These are phyloP conservation scores for Cokeromyces recurvatus DNA, from an alignment of 371 early-diverging fungal species.

Conservation along the genomic window DNA sequence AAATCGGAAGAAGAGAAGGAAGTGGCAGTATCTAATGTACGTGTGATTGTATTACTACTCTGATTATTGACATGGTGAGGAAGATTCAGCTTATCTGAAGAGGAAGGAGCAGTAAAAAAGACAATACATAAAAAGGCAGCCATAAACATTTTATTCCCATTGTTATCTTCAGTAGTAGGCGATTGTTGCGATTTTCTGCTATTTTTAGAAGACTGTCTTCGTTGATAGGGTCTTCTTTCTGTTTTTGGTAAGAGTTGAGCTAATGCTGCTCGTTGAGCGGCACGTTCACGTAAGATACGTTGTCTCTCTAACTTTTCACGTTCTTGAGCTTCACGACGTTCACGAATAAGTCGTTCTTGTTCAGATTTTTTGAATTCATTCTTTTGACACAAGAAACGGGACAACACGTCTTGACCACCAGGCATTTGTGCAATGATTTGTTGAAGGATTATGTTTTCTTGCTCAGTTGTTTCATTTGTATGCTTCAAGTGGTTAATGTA, in stretches of 20 bases:
- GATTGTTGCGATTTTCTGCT: not conserved
- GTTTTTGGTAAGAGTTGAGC: constrained; percentile 25
- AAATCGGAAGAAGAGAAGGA: constrained; percentile 1
- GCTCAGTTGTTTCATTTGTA: constrained; percentile 40
- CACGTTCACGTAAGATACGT: constrained; percentile 20
- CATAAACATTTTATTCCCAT: constrained; percentile 26
- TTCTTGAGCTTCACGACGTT: constrained; percentile 24
- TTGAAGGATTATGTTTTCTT: constrained; percentile 45
- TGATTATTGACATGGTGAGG: not conserved
- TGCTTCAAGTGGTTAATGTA: constrained; percentile 72
- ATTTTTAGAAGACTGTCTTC: constrained; percentile 10
- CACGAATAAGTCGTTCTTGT: constrained; percentile 14
- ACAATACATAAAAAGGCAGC: constrained; percentile 40
- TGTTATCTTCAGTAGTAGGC: constrained; percentile 1
- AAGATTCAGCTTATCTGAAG: not conserved
- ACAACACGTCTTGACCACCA: constrained; percentile 40
- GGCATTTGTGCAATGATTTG: constrained; percentile 48
- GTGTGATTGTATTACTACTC: not conserved
- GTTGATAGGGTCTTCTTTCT: constrained; percentile 25
- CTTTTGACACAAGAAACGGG: constrained; percentile 21
- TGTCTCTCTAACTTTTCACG: constrained; percentile 20
- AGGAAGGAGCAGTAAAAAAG: constrained; percentile 32
- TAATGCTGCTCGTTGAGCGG: constrained; percentile 26
- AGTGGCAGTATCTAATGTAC: not conserved
- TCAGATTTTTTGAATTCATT: constrained; percentile 17